These are phyloP conservation scores for Raphanus sativus DNA, from an alignment of 345 rosid species.

Conservation along the genomic window DNA sequence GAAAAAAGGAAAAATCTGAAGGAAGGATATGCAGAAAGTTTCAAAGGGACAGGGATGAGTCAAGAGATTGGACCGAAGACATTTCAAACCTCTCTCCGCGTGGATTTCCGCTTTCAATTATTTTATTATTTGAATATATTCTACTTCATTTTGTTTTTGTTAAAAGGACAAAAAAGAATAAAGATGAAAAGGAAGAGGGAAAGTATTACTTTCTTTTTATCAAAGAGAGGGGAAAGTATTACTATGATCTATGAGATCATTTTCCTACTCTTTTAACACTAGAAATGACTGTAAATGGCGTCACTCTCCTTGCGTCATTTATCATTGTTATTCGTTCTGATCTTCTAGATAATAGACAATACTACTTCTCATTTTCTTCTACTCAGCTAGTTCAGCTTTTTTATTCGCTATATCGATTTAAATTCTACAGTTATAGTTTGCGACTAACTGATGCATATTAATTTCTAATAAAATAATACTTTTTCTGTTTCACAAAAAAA, in stretches of 20 bases:
- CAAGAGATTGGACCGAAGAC: slow-evolving; percentile 38
- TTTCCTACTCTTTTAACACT: background rate
- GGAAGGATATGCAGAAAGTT: background rate
- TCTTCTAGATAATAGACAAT: background rate
- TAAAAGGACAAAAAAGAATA: background rate
- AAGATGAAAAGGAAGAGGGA: background rate
- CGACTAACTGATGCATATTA: background rate
- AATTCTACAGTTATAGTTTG: background rate
- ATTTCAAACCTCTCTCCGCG: slow-evolving; percentile 42
- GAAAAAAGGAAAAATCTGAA: background rate
- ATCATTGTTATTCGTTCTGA: background rate
- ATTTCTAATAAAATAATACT: background rate
- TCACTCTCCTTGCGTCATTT: slow-evolving; percentile 14
- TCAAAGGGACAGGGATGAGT: slow-evolving; percentile 1
- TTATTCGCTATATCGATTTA: background rate
- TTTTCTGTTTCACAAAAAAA: too few species aligned
- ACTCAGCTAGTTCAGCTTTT: background rate
- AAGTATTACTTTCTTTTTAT: background rate
- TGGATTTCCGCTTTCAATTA: background rate
- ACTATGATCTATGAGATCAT: background rate
- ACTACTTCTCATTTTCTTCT: background rate
- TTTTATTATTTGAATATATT: background rate
- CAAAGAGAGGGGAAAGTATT: background rate
- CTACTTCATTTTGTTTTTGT: background rate
- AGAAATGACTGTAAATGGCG: background rate